A percentile compares a stretch with the other conserved stretches of the same genome.
These are phyloP conservation scores for Hypoxylon sp. DNA, from an alignment of 2,329 filamentous ascomycete genomes.

Conservation along the genomic window DNA sequence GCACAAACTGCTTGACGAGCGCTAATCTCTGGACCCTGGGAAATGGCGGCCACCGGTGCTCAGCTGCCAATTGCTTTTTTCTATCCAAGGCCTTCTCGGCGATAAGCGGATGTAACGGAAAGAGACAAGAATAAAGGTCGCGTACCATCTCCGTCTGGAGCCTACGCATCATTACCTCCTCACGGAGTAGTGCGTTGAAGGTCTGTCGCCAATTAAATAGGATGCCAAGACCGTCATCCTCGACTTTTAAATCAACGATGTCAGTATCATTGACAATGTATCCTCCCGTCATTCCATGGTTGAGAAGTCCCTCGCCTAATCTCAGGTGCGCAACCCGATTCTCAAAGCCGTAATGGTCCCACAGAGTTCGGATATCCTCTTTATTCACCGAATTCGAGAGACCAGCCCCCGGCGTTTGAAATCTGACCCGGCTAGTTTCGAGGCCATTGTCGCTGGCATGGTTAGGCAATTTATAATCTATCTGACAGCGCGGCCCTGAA, in stretches of 20 bases:
- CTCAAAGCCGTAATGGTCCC: slow-evolving; percentile 42
- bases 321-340: slow-evolving; percentile 42
- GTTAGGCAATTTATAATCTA: slow-evolving; percentile 36
- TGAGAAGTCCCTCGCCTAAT: slow-evolving; percentile 39
- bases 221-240: slow-evolving; percentile 34
- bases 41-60: slow-evolving; percentile 39
- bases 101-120: slow-evolving; percentile 26
- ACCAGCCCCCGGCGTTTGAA: slow-evolving; percentile 22
- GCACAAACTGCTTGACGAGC: slow-evolving; percentile 40
- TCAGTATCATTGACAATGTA: slow-evolving; percentile 44
- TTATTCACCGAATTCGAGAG: slow-evolving; percentile 23
- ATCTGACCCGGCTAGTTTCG: slow-evolving; percentile 25
- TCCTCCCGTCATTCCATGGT: slow-evolving; percentile 39
- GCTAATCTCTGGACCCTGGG: slow-evolving; percentile 34
- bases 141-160: slow-evolving; percentile 42
- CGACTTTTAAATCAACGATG: slow-evolving; percentile 36
- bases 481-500: slow-evolving; percentile 40
- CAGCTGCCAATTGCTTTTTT: slow-evolving; percentile 25
- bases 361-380: slow-evolving; percentile 29
- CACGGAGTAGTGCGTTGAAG: slow-evolving; percentile 39
- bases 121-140: slow-evolving; percentile 27
- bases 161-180: slow-evolving; percentile 44
- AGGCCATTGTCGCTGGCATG: neutral
- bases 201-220: slow-evolving; percentile 39
- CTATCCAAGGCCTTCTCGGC: slow-evolving; percentile 27